These are phyloP conservation scores for Ustanciosporium gigantosporum DNA, from an alignment of 1,284 basidiomycete species.

Conservation along the genomic window DNA sequence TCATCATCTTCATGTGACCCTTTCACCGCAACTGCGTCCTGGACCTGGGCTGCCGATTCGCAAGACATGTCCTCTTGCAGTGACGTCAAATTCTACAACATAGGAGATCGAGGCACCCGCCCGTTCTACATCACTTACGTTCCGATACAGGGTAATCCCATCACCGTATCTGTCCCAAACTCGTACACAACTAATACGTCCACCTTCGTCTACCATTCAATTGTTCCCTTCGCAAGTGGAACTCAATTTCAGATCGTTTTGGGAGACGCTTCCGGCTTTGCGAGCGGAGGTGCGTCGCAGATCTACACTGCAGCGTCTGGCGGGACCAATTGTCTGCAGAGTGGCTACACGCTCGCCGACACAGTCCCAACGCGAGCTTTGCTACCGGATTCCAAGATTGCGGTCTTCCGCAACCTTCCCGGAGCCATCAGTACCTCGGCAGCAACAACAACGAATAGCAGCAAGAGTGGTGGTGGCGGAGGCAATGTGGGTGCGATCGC, in stretches of 20 bases:
- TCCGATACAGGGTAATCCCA: conserved; percentile 25
- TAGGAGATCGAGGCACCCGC: conserved; percentile 30
- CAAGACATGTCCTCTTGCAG: conserved; percentile 38
- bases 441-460: neutral
- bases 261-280: conserved; percentile 37
- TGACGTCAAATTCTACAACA: conserved; percentile 40
- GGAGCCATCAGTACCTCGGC: conserved; percentile 28
- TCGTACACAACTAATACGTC: conserved; percentile 21
- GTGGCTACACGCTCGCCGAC: conserved; percentile 7
- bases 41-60: conserved; percentile 36
- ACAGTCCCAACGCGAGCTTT: conserved; percentile 2
- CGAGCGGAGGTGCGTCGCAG: conserved; percentile 33
- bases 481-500: conserved; percentile 34
- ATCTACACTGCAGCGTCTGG: conserved; percentile 27
- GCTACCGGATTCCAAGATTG: conserved; percentile 16
- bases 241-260: conserved; percentile 42
- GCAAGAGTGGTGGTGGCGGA: conserved; percentile 1
- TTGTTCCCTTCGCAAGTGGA: conserved; percentile 32
- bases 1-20: conserved; percentile 19
- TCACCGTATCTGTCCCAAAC: conserved; percentile 34
- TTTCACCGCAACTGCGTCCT: conserved; percentile 25
- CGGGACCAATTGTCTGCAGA: conserved; percentile 12
- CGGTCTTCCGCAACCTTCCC: conserved; percentile 28
- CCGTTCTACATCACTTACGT: conserved; percentile 45
- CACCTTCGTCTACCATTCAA: conserved; percentile 23